These are phyloP conservation scores for Penicillium crystallinum DNA, from an alignment of 495 filamentous ascomycete species.

Conservation along the genomic window DNA sequence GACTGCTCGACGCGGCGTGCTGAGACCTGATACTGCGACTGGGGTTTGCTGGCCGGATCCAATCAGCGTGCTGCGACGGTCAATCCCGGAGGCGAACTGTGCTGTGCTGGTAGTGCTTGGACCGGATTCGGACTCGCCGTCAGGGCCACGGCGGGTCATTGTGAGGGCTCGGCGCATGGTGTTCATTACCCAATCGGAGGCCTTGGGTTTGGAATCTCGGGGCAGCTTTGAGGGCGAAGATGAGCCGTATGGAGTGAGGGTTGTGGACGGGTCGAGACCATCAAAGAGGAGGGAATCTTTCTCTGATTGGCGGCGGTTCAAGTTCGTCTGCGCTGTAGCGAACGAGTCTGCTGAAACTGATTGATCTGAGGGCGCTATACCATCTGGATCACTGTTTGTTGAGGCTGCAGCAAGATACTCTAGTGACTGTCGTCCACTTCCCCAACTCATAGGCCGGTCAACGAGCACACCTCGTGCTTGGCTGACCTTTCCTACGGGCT, in stretches of 20 bases:
- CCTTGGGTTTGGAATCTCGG: slow-evolving; percentile 29
- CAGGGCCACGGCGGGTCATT: slow-evolving; percentile 30
- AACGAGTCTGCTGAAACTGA: slow-evolving; percentile 55
- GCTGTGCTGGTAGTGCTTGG: slow-evolving; percentile 6
- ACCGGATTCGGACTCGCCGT: slow-evolving; percentile 4
- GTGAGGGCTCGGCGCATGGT: slow-evolving; percentile 52
- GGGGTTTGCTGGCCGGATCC: slow-evolving; percentile 3
- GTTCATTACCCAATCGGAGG: slow-evolving; percentile 48
- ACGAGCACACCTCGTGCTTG: slow-evolving; percentile 15
- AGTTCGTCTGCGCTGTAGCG: slow-evolving; percentile 59
- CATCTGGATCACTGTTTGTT: slow-evolving; percentile 23
- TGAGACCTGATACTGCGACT: slow-evolving; percentile 8
- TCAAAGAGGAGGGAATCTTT: slow-evolving; percentile 55
- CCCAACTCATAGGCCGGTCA: slow-evolving; percentile 18
- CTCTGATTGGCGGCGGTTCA: slow-evolving; percentile 59
- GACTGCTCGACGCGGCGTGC: slow-evolving; percentile 48
- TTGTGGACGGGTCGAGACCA: slow-evolving; percentile 5
- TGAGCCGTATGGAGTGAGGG: slow-evolving; percentile 11
- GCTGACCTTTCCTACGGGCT: slow-evolving; percentile 10
- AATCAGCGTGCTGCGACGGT: slow-evolving; percentile 31
- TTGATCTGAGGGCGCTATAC: slow-evolving; percentile 27
- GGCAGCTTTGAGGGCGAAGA: slow-evolving; percentile 30
- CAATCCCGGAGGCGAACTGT: slow-evolving; percentile 29
- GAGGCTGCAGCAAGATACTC: slow-evolving; percentile 21
- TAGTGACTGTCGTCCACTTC: slow-evolving; percentile 25